phyloP scores from a whole-genome alignment of 768 basidiomycete species.

The Psilocybe azurescens region DNA sequence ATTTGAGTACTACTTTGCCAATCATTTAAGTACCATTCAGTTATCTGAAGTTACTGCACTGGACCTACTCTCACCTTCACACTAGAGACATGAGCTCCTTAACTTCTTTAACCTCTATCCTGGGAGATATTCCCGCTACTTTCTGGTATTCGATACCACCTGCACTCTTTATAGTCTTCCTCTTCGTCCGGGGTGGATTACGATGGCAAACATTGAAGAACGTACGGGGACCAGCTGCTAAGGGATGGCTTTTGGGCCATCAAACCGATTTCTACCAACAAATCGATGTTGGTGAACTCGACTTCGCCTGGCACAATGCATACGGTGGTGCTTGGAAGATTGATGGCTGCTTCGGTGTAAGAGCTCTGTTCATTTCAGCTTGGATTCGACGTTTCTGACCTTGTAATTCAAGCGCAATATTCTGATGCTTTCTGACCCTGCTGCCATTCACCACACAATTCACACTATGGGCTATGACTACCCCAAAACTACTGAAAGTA shows the following conservation, averaged over 20 bases:
- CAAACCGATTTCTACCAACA: slow-evolving; percentile 14
- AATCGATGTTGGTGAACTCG: slow-evolving; percentile 14
- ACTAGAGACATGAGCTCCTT: background rate
- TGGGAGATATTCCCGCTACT: background rate
- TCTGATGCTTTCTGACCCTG: slow-evolving; percentile 14
- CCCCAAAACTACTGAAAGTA: slow-evolving; percentile 12
- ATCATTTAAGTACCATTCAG: background rate
- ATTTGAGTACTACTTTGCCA: background rate
- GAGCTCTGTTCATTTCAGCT: background rate
- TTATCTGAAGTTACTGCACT: background rate
- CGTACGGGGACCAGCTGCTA: slow-evolving; percentile 5
- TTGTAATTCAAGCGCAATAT: slow-evolving; percentile 9
- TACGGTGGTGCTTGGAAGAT: slow-evolving; percentile 18
- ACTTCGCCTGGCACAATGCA: slow-evolving; percentile 14
- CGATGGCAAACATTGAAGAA: slow-evolving; percentile 16
- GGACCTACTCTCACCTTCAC: background rate
- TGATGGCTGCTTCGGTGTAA: slow-evolving; percentile 15
- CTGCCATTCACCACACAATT: slow-evolving; percentile 12
- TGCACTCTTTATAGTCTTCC: background rate
- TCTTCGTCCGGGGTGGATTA: slow-evolving; percentile 9
- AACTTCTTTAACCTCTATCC: background rate
- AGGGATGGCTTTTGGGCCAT: slow-evolving; percentile 13
- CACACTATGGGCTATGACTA: slow-evolving; percentile 18
- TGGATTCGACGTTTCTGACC: background rate
- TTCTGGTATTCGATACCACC: slow-evolving; percentile 5